Percentiles rank a stretch among this genome's conserved stretches.
Conservation (phyloP, 768 basidiomycete species). For the Trametes coccinea region DNA sequence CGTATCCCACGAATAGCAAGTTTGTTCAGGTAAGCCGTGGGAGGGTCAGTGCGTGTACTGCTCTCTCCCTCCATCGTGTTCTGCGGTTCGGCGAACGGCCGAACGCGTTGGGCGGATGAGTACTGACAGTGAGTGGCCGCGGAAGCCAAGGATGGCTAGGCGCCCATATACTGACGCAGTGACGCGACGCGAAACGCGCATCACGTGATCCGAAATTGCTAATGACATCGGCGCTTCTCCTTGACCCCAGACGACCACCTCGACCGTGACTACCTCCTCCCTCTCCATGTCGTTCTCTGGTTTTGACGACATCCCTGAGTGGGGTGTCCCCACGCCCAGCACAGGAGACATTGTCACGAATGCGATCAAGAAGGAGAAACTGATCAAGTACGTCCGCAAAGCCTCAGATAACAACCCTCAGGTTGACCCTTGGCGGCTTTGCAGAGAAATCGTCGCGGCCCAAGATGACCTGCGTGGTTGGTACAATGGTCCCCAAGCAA, state of each 20-base stretch:
- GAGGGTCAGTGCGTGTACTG: neutral
- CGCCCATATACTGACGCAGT: neutral
- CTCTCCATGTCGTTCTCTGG: constrained; percentile 16
- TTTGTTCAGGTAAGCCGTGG: constrained; percentile 85
- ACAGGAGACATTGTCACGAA: constrained; percentile 70
- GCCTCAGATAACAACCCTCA: neutral
- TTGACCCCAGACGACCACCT: neutral
- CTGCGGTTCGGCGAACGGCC: neutral
- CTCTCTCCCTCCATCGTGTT: neutral
- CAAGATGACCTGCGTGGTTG: constrained; percentile 78
- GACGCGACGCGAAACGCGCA: constrained; percentile 16
- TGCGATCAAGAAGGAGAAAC: constrained; percentile 72
- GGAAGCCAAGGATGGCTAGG: neutral
- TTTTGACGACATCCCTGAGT: constrained; percentile 27
- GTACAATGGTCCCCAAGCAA: constrained; percentile 23
- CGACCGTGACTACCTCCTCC: neutral
- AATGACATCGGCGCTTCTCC: neutral
- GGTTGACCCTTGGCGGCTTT: neutral
- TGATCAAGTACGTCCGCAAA: constrained; percentile 61
- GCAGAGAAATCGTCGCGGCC: constrained; percentile 71
- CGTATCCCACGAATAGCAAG: constrained; percentile 93
- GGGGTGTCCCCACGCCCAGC: constrained; percentile 23
- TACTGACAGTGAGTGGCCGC: neutral
- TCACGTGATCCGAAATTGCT: neutral
- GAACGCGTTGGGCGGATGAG: neutral